phyloP scores from a whole-genome alignment of 2,329 filamentous ascomycete species.

The Xylaria digitata region DNA sequence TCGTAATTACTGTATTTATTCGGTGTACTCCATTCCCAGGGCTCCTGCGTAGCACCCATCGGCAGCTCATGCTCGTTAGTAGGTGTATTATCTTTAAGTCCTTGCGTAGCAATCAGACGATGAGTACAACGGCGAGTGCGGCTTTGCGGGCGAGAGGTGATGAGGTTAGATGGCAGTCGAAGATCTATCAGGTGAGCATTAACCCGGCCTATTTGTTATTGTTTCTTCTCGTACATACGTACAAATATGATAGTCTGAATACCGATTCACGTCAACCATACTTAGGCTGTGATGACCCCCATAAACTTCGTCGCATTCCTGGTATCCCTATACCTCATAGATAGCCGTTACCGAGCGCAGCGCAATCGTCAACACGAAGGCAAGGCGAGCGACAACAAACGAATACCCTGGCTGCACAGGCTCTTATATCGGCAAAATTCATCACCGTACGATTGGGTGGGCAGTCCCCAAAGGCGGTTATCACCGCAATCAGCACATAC shows the following conservation, averaged over 20 bases:
- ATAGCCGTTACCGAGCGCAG: slow-evolving; percentile 65
- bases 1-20: slow-evolving; percentile 2
- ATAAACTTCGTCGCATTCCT: slow-evolving; percentile 73
- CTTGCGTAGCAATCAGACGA: not conserved
- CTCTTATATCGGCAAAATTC: slow-evolving; percentile 55
- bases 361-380: slow-evolving; percentile 48
- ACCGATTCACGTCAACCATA: not conserved
- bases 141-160: slow-evolving; percentile 8
- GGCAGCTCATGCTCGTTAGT: not conserved
- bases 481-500: slow-evolving; percentile 7
- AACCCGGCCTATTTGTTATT: not conserved
- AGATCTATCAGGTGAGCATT: slow-evolving; percentile 43
- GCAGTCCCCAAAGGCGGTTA: slow-evolving; percentile 28
- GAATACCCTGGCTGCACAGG: slow-evolving; percentile 55
- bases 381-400: slow-evolving; percentile 33
- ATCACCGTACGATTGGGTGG: slow-evolving; percentile 54
- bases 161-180: slow-evolving; percentile 34
- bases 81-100: not conserved
- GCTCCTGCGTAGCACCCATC: slow-evolving; percentile 8
- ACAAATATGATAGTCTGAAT: not conserved
- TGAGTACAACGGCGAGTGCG: slow-evolving; percentile 1
- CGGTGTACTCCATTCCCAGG: not conserved
- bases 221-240: not conserved
- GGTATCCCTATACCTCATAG: slow-evolving; percentile 71
- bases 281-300: slow-evolving; percentile 68